Conservation (phyloP, 108 stramenopile genomes). For the Conticribra guillardii region DNA sequence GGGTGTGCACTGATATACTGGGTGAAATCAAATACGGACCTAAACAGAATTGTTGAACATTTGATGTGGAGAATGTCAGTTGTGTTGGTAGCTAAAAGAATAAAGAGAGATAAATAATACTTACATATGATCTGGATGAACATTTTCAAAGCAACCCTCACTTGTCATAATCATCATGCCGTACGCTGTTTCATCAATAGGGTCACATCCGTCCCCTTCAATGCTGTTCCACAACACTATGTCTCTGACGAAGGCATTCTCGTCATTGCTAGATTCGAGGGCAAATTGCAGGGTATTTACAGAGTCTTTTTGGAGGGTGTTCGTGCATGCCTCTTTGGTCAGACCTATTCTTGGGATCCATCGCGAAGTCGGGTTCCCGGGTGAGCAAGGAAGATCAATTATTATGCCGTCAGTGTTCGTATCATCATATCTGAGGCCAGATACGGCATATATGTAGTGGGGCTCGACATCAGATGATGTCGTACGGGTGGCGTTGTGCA, state of each 20-base stretch:
- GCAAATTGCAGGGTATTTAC: constrained; percentile 11
- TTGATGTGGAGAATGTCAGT: background rate
- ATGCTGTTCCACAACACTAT: constrained; percentile 35
- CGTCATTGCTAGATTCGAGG: constrained; percentile 40
- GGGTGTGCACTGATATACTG: constrained; percentile 29
- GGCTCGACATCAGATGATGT: background rate
- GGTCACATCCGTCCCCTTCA: constrained; percentile 37
- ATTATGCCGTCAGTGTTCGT: constrained; percentile 34
- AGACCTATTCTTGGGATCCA: constrained; percentile 47
- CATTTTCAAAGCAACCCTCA: constrained; percentile 56
- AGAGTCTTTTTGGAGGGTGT: constrained; percentile 22
- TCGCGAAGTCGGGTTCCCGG: constrained; percentile 33
- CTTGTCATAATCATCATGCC: constrained; percentile 50
- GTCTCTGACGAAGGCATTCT: constrained; percentile 43
- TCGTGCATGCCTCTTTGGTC: constrained; percentile 19
- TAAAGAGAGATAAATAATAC: constrained; percentile 10
- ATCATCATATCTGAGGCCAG: constrained; percentile 38
- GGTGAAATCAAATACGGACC: constrained; percentile 46
- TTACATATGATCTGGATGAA: constrained; percentile 51
- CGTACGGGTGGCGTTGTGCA: constrained; percentile 23
- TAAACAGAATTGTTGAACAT: constrained; percentile 1
- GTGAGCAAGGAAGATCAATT: constrained; percentile 24
- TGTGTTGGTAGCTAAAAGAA: background rate
- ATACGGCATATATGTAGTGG: constrained; percentile 27
- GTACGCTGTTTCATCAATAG: constrained; percentile 24